phyloP scores from a whole-genome alignment of 140 eudicot genomes.

The Ambrosia hybrid region DNA sequence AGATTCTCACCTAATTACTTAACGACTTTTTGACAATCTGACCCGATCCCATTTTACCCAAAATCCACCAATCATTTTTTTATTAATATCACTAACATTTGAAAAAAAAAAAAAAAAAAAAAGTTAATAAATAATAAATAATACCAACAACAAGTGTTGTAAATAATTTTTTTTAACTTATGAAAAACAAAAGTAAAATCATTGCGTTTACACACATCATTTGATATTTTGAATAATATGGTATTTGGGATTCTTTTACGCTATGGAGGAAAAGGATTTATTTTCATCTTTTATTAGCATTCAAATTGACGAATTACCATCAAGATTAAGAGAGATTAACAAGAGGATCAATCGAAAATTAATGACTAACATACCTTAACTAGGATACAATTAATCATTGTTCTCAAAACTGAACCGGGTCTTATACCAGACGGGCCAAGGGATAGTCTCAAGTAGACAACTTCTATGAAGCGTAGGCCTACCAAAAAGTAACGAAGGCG shows the following conservation, averaged over 20 bases:
- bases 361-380: not conserved
- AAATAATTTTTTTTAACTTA: no score
- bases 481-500: no score
- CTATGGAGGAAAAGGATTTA: not conserved
- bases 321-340: not conserved
- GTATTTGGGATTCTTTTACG: slow-evolving; percentile 6
- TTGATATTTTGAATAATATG: not conserved
- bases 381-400: not conserved
- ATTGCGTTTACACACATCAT: not conserved
- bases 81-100: not conserved
- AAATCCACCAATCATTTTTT: slow-evolving; percentile 2
- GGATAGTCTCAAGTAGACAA: no score
- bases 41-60: slow-evolving; percentile 7
- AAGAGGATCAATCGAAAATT: not conserved
- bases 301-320: not conserved
- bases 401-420: no score
- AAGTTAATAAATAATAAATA: no score
- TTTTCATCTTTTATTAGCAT: not conserved
- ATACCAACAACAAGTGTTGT: no score
- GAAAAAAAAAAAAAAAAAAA: no score
- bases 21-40: slow-evolving; percentile 32
- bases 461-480: no score
- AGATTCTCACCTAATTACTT: slow-evolving; percentile 31
- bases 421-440: no score
- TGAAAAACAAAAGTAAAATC: no score